Base-by-base conservation (phyloP, 208 protist genomes). In the Trypanosoma congolense region DNA sequence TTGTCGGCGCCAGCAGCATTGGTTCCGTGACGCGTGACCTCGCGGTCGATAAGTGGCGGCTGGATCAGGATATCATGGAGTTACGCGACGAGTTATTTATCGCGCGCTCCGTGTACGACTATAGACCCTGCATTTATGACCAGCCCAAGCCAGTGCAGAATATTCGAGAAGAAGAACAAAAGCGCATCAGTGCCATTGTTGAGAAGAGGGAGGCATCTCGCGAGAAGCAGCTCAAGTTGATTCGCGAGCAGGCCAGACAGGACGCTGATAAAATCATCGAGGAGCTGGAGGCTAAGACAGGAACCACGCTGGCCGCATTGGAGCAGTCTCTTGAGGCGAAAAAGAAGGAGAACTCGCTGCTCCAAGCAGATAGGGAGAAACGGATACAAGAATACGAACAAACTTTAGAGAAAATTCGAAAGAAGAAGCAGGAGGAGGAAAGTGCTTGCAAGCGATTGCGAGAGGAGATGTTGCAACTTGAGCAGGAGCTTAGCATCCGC, bases 391-490 rank as follows among this genome's bases (percentile, higher is more conserved):
- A 96, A 38, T 96, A 89, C 53, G 87, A 96, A 61, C 77, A 91
- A 66, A 76, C 74, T 22, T 63, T 96, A 35, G 84, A 96, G 31
- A 84, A 88, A 69, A 87, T 92, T 51, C 83, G 90, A 28, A 82
- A 77, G 28, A 93, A 92, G 76, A 92, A 93, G 69, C 58, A 96
- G 33, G 75, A 87, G 4, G 84, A 96, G 65, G 90, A 96, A 58
- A 67, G 38, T 21, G 57, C 73, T 14, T 73, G 81, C 29, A 61
- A 77, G 43, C 66, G 70, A 44, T 71, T 95, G 41, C 71, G 70
- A n/a, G 82, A 85, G 51, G 87, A 93, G 57, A 79, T 95, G 65
- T 40, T 47, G 30, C 72, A 87, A 54, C 53, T 94, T 19, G 83
- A 96, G 66, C 75, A 83, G 57, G 83, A 96, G 59, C 74, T 96